phyloP scores from a whole-genome alignment of 768 basidiomycete genomes.

The Tylopilus felleus region DNA sequence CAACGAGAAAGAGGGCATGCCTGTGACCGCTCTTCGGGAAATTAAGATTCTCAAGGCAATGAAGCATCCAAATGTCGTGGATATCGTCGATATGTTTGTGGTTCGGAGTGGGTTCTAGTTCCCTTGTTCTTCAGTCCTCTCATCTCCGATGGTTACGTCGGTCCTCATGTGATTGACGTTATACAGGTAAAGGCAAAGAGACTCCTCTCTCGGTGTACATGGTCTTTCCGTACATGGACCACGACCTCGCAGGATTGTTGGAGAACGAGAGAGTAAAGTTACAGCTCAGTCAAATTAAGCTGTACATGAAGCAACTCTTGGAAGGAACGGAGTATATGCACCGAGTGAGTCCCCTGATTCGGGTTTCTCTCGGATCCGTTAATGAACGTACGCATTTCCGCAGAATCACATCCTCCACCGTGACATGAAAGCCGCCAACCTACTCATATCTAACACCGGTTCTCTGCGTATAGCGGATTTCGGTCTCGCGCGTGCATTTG shows the following conservation, averaged over 20 bases:
- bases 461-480: constrained; percentile 91
- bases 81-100: constrained; percentile 91
- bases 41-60: constrained; percentile 94
- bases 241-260: constrained; percentile 91
- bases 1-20: constrained; percentile 95
- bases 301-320: constrained; percentile 95
- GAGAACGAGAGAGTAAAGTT: constrained; percentile 89
- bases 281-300: constrained; percentile 82
- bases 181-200: constrained; percentile 51
- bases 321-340: constrained; percentile 97
- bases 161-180: constrained; percentile 1
- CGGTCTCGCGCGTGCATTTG: constrained; percentile 85
- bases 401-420: constrained; percentile 97
- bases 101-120: constrained; percentile 55
- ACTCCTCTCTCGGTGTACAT: constrained; percentile 84
- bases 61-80: constrained; percentile 80
- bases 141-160: not conserved
- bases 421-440: constrained; percentile 98
- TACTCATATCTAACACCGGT: constrained; percentile 88
- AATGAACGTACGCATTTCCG: constrained; percentile 8
- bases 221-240: constrained; percentile 99
- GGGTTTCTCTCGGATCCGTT: not conserved
- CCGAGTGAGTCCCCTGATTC: constrained; percentile 51
- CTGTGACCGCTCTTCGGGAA: constrained; percentile 93
- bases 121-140: not conserved